Evolutionary conservation across 495 filamentous ascomycete genomes (phyloP), one percentile per base, ranked within the genome.

Genomic region (Aspergillus egyptiacus): DNA sequence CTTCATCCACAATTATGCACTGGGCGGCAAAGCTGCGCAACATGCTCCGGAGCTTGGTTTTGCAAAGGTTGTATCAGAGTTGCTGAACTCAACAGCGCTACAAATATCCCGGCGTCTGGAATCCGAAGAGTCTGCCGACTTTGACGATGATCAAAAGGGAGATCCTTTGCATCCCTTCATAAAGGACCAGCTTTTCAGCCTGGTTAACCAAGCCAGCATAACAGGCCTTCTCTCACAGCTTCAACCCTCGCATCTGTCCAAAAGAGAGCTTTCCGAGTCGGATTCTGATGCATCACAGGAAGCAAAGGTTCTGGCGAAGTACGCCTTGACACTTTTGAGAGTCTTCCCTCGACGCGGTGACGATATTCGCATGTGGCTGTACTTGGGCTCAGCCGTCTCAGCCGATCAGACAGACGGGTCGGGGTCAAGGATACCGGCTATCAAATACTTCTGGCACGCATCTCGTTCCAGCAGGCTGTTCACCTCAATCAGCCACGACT

Each of bases 291-390:
- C 65, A 8, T 64, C 65, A 7, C 71, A 78, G 46, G 81, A 89
- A 58, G 85, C 87, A 0, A 82, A 80, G 51, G 69, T 86, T 10
- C 75, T 96, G 36, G 90, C 94, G 36, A 86, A 82, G 36, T 97
- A 95, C 61, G 87, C 89, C 2, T 71, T 97, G 33, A 93, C 87
- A 11, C 67, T 99, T 7, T 67, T 97, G 6, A 81, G 85, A 48
- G 86, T 89, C 46, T 99, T 99, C 55, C 93, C 91, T 15, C 74
- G 78, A 7, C 76, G 81, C 31, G 80, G 82, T 15, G 89, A 95
- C 57, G 94, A 97, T 43, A 94, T 97, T 42, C 84, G 91, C 1
- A 95, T 97, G 88, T 94, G 93, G 75, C 70, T 99, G 4, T 97
- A 90, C 55, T 70, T 90, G 11, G 85, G 89, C 0, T 89, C 89